These are phyloP conservation scores for Cronartium ribicola DNA, from an alignment of 1,284 basidiomycete genomes.

Conservation along the genomic window DNA sequence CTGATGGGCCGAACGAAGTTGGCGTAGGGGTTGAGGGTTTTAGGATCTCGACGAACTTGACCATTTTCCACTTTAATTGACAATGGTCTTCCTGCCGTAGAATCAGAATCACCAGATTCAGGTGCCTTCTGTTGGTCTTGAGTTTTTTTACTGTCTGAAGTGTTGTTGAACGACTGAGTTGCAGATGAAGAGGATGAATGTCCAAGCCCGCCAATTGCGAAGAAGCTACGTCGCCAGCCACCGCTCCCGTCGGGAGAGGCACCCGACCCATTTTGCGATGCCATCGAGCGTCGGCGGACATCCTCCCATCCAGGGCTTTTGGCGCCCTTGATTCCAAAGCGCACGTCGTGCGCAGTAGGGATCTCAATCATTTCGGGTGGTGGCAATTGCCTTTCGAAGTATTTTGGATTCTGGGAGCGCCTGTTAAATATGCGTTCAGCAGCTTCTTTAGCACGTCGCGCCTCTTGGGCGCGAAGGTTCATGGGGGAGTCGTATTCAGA, in stretches of 20 bases:
- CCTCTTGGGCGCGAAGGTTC: not conserved
- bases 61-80: not conserved
- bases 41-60: not conserved
- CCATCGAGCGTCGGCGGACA: constrained; percentile 24
- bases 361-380: constrained; percentile 40
- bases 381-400: constrained; percentile 24
- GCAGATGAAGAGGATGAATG: not conserved
- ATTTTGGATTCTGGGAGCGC: not conserved
- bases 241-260: constrained; percentile 9
- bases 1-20: constrained; percentile 38
- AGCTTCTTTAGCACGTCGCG: constrained; percentile 2
- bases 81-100: not conserved
- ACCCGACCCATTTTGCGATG: not conserved
- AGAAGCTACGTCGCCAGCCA: constrained; percentile 36
- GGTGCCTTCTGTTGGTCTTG: not conserved
- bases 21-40: constrained; percentile 8
- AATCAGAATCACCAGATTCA: not conserved
- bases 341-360: constrained; percentile 39
- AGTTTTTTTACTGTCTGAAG: not conserved
- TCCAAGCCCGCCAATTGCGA: constrained; percentile 9
- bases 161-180: not conserved
- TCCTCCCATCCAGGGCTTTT: constrained; percentile 39
- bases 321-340: constrained; percentile 41
- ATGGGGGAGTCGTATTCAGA: constrained; percentile 7
- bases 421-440: constrained; percentile 5